These are phyloP conservation scores for Candida germanica DNA, from an alignment of 805 yeast genomes.

Conservation along the genomic window DNA sequence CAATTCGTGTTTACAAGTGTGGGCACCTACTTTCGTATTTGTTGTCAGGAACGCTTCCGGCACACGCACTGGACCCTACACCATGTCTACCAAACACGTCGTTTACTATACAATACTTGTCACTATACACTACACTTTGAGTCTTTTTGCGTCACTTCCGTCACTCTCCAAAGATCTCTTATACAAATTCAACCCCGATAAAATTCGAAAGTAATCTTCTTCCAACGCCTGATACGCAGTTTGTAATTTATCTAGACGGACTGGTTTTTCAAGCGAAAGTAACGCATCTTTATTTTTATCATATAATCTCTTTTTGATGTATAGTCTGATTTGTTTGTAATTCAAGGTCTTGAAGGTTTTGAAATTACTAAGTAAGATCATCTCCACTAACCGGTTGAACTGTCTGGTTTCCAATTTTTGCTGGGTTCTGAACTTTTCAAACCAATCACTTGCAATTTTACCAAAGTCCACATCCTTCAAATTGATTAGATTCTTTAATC, in stretches of 20 bases:
- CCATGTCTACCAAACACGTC: too few relatives aligned
- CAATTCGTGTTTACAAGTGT: too few relatives aligned
- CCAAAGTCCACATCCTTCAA: conserved; percentile 25
- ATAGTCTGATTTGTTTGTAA: conserved; percentile 47
- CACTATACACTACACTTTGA: conserved; percentile 7
- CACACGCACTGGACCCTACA: too few relatives aligned
- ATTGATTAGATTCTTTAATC: conserved; percentile 17
- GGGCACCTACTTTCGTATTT: too few relatives aligned
- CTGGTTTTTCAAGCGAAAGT: conserved; percentile 57
- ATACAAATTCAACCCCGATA: conserved; percentile 25
- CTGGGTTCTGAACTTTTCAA: conserved; percentile 29
- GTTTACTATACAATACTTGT: conserved; percentile 1
- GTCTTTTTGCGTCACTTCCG: conserved; percentile 1
- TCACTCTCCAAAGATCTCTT: conserved; percentile 1
- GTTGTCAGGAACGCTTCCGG: too few relatives aligned
- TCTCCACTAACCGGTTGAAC: conserved; percentile 71
- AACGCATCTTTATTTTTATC: conserved; percentile 80
- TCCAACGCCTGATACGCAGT: conserved; percentile 68
- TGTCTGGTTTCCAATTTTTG: conserved; percentile 76
- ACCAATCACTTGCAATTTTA: conserved; percentile 33
- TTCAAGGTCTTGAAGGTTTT: conserved; percentile 22
- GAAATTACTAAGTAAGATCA: conserved; percentile 53
- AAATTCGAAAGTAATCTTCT: conserved; percentile 66
- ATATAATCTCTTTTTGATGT: conserved; percentile 72
- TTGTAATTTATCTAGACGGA: conserved; percentile 67